Conservation (phyloP, 2,329 filamentous ascomycete species). For the Fusarium irregulare region DNA sequence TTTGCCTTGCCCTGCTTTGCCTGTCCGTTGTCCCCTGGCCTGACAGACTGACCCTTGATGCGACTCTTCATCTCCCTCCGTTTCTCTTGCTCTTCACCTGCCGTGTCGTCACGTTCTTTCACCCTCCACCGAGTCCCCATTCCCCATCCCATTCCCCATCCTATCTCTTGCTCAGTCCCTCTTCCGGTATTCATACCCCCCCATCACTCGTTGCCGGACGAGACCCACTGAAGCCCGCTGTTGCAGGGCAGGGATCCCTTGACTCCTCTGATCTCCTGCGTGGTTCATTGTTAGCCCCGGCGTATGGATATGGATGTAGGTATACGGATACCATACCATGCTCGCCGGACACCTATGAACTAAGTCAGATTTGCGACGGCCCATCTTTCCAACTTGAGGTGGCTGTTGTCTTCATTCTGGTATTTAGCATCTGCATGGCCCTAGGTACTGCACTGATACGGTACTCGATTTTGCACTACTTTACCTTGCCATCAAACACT, state of each 20-base stretch:
- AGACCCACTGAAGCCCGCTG: slow-evolving; percentile 43
- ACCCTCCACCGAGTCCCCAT: slow-evolving; percentile 5
- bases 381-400: slow-evolving; percentile 18
- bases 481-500: slow-evolving; percentile 18
- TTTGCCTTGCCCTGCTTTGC: slow-evolving; percentile 34
- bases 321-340: slow-evolving; percentile 30
- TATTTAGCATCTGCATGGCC: slow-evolving; percentile 41
- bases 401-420: slow-evolving; percentile 11
- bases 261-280: slow-evolving; percentile 42
- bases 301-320: slow-evolving; percentile 15
- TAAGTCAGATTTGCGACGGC: slow-evolving; percentile 42
- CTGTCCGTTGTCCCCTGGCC: slow-evolving; percentile 26
- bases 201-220: slow-evolving; percentile 35
- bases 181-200: slow-evolving; percentile 7
- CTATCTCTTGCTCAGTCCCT: slow-evolving; percentile 4
- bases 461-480: slow-evolving; percentile 17
- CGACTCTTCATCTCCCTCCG: slow-evolving; percentile 35
- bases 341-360: slow-evolving; percentile 42
- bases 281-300: slow-evolving; percentile 42
- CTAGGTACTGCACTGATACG: slow-evolving; percentile 7
- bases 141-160: slow-evolving; percentile 26
- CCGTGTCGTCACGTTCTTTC: slow-evolving; percentile 16
- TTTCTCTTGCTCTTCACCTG: slow-evolving; percentile 10
- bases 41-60: slow-evolving; percentile 16
- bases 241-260: slow-evolving; percentile 40